Evolutionary conservation across 192 early-diverging fungal genomes (phyloP).

Genomic region (Phlyctochytrium planicorne): DNA sequence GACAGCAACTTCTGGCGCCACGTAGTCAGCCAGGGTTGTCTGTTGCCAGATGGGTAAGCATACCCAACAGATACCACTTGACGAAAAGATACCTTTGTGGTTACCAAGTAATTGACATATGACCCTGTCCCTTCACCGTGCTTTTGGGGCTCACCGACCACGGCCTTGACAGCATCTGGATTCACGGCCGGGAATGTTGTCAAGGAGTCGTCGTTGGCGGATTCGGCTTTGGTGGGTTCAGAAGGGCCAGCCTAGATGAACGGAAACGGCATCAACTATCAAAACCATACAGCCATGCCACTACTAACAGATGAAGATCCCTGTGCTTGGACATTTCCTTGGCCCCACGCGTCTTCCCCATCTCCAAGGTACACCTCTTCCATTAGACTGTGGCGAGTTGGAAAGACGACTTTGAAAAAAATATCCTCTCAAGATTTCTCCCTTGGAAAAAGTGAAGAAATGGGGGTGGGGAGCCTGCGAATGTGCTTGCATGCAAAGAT

Average conservation of each 20-base stretch:
- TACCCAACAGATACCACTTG: conserved; percentile 15
- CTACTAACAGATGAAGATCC: too few species aligned
- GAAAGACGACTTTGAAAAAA: too few species aligned
- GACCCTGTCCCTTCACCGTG: conserved; percentile 84
- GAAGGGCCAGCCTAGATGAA: too few species aligned
- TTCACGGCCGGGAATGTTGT: conserved; percentile 1
- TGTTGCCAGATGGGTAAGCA: conserved; percentile 25
- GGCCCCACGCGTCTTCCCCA: not conserved
- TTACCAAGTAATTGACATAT: conserved; percentile 82
- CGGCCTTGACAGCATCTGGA: conserved; percentile 42
- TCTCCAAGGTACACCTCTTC: not conserved
- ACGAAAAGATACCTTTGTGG: conserved; percentile 60
- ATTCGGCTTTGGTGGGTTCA: too few species aligned
- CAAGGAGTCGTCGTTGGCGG: not conserved
- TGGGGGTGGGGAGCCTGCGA: too few species aligned
- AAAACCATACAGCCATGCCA: too few species aligned
- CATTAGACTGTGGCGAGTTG: too few species aligned
- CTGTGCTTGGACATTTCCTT: too few species aligned
- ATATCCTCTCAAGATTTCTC: too few species aligned
- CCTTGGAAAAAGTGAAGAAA: too few species aligned
- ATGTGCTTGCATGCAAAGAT: too few species aligned
- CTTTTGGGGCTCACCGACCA: conserved; percentile 79
- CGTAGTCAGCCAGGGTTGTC: conserved; percentile 62
- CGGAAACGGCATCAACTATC: too few species aligned
- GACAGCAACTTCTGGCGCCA: conserved; percentile 56